Conservation (phyloP, 1,284 basidiomycete species). For the Microbotryum silenes-acaulis region DNA sequence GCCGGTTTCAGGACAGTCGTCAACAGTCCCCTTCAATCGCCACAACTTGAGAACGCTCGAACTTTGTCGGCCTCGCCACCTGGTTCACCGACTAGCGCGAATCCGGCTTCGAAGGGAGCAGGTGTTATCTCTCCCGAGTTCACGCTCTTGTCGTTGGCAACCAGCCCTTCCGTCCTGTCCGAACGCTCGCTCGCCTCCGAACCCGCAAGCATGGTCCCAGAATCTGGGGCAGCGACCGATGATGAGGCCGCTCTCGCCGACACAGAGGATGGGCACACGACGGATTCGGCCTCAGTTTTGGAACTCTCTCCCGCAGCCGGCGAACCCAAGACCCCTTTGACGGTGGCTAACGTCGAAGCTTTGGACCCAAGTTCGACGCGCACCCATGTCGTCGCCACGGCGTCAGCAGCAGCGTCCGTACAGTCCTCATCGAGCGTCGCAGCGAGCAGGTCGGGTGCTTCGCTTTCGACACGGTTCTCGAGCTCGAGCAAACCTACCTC, state of each 20-base stretch:
- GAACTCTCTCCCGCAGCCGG: neutral
- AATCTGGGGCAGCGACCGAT: conserved; percentile 15
- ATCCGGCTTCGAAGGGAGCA: too few relatives aligned
- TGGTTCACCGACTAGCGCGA: too few relatives aligned
- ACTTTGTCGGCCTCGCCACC: too few relatives aligned
- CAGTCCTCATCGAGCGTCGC: neutral
- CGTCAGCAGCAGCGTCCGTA: conserved; percentile 2
- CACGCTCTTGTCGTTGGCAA: neutral
- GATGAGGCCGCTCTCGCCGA: conserved; percentile 14
- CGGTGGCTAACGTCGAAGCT: conserved; percentile 16
- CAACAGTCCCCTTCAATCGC: too few relatives aligned
- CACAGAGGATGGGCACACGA: neutral
- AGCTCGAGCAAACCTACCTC: neutral
- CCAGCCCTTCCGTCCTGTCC: conserved; percentile 2
- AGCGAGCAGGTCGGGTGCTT: conserved; percentile 2
- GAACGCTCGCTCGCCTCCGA: conserved; percentile 6
- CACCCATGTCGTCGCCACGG: neutral
- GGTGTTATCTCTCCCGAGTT: too few relatives aligned
- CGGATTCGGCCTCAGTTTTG: conserved; percentile 6
- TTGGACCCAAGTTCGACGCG: neutral
- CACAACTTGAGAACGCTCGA: too few relatives aligned
- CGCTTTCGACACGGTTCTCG: conserved; percentile 1
- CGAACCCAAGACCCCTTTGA: conserved; percentile 7
- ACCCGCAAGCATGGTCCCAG: neutral
- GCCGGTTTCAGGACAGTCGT: neutral